Base-by-base conservation (phyloP, 441 rosid species). In the Populus hybrid region DNA sequence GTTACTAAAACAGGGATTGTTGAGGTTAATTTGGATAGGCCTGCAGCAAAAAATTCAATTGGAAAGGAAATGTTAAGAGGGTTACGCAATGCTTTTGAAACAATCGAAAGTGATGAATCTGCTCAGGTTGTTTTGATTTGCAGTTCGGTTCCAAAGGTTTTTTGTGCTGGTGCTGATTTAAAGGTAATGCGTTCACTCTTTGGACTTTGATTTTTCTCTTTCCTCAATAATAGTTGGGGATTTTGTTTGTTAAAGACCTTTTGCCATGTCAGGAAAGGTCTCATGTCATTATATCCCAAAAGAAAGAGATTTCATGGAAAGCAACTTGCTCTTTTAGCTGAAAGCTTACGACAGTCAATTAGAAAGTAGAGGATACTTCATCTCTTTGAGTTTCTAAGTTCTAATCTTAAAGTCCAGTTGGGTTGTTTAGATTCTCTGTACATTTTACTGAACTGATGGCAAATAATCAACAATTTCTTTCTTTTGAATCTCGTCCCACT, bases 101-200 rank as follows among this genome's bases (percentile, higher is more conserved):
- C 80, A 36, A 85, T 95, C 67, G 78, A 74, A 9, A 72, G 76
- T 40, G 98, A 95, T 82, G 82, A 83, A 68, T 86, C 93, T 0
- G 95, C 89, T 71, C 87, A 84, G 35, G 96, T 93, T 79, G 93
- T 89, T 67, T 69, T 92, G 91, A 85, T 93, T 32, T 79, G 77
- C 76, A 95, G 99, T 76, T 83, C 88, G 28, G 94, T 92, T 82
- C 94, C 98, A 5, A 87, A 86, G 53, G 89, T 85, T 70, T 95
- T 93, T 83, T 95, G 98, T 68, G 97, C 98, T 28, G 98, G 99
- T 38, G 99, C 98, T 79, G 98, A 95, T 88, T 87, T 94, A 69
- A 95, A 94, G 97, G 99, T 95, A 84, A 53, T 4, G 19, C 36
- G 36, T 46, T 46, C 57, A 12, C 32, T 1, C 12, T 30, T 53